Base-by-base conservation (phyloP, 805 yeast species). In the Wickerhamomyces mucosus region DNA sequence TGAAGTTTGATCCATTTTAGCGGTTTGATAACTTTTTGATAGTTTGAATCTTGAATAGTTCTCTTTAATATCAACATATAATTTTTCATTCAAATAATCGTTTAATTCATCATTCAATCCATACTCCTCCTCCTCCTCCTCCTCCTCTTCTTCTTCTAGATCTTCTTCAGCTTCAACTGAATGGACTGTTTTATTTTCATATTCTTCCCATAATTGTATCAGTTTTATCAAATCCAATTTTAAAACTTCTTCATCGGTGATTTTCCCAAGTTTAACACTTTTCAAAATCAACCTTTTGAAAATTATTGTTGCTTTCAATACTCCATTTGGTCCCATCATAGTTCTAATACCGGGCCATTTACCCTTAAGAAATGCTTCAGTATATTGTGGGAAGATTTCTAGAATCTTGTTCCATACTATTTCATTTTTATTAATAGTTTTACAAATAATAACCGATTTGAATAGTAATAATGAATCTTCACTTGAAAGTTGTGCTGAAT, bases 341-440 rank as follows among this genome's bases (percentile, higher is more conserved):
- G 43, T 61, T 26, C 83, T 65, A 7, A 81, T 64, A 14, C 70
- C 61, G 2, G 79, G 72, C 96, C 96, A 88, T 37, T 71, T 75
- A 31, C 72, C 69, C 39, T 65, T 67, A 18, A 78, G 55, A 9
- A 64, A 58, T 7, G 64, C 69, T 2, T 68, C 56, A 1, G 61
- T 51, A 18, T 58, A 47, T 13, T 52, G 62, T 28, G 32, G 32
- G 19, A 81, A 68, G 6, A 72, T 50, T 0, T 45, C 47, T 0
- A 78, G 63, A 6, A 86, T 74, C 21, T 63, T 53, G 0, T 64
- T 66, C 80, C 94, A 86, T 37, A 74, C 76, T 23, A 82, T 78
- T 6, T 58, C 55, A 12, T 72, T 72, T 27, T 69, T 64, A 13
- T 55, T 63, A 24, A 80, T 65, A 12, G 86, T 69, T 39, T 78